Conservation (phyloP, 2,329 filamentous ascomycete species). For the Hypoxylon rubiginosum region DNA sequence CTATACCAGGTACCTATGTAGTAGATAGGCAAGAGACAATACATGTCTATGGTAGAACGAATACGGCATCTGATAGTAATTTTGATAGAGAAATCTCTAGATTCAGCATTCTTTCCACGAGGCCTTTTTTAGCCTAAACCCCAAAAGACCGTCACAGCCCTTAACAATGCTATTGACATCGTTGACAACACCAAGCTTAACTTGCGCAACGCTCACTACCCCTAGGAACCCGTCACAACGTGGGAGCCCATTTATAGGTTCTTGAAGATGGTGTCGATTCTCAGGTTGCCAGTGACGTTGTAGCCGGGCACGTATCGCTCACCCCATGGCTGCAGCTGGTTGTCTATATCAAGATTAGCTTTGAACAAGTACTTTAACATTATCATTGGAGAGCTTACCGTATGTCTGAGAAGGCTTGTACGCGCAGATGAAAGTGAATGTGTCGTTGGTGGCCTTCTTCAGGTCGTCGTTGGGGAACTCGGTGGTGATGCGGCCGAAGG, state of each 20-base stretch:
- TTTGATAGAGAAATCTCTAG: slow-evolving; percentile 5
- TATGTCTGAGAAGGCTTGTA: slow-evolving; percentile 42
- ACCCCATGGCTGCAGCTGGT: slow-evolving; percentile 37
- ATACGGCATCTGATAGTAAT: slow-evolving; percentile 1
- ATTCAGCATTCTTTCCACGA: slow-evolving; percentile 5
- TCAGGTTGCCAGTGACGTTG: slow-evolving; percentile 24
- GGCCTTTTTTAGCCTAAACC: slow-evolving; percentile 12
- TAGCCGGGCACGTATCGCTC: slow-evolving; percentile 38
- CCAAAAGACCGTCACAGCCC: slow-evolving; percentile 1
- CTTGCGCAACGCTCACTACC: not conserved
- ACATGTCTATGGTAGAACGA: not conserved
- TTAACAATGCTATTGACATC: slow-evolving; percentile 3
- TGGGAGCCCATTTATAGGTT: slow-evolving; percentile 16
- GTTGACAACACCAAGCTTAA: slow-evolving; percentile 7
- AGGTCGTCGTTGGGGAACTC: slow-evolving; percentile 40
- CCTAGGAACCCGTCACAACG: not conserved
- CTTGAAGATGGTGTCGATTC: slow-evolving; percentile 39
- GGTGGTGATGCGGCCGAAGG: slow-evolving; percentile 35
- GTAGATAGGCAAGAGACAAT: not conserved
- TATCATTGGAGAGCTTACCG: slow-evolving; percentile 21
- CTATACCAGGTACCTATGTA: not conserved
- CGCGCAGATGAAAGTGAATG: slow-evolving; percentile 42
- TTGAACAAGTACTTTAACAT: not conserved
- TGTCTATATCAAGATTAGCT: slow-evolving; percentile 30
- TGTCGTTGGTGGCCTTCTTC: slow-evolving; percentile 41